Percentiles rank a stretch among this genome's conserved stretches.
Conservation (phyloP, 176 grass and related monocot species). For the Elymus sibiricus region DNA sequence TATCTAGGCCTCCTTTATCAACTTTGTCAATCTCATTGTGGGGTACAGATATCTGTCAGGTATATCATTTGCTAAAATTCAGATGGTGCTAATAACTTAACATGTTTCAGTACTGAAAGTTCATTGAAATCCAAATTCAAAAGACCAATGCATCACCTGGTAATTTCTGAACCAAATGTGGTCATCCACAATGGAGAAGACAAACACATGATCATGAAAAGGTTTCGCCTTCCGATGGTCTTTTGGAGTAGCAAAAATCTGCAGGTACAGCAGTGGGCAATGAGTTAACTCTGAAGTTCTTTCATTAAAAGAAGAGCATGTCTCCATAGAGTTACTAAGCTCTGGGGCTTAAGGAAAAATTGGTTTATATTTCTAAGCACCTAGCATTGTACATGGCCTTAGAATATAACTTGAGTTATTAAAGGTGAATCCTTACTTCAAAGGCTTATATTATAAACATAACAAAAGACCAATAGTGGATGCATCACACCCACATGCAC, state of each 20-base stretch:
- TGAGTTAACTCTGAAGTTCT: not conserved
- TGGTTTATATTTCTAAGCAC: no score
- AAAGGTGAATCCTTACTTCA: not conserved
- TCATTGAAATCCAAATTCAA: constrained; percentile 6
- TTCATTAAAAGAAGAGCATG: not conserved
- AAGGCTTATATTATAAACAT: not conserved
- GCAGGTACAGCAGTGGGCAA: not conserved
- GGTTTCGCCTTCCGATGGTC: constrained; percentile 81
- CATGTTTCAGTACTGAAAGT: not conserved
- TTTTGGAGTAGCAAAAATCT: constrained; percentile 91
- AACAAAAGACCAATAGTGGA: not conserved
- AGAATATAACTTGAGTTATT: not conserved
- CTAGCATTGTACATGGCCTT: no score
- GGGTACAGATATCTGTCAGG: constrained; percentile 72
- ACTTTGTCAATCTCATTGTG: constrained; percentile 95
- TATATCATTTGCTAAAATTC: not conserved
- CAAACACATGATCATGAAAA: constrained; percentile 91
- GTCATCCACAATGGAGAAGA: constrained; percentile 87
- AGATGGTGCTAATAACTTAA: not conserved
- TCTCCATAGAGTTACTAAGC: not conserved
- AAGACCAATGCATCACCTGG: constrained; percentile 47
- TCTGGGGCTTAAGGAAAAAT: no score
- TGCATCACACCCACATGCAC: not conserved
- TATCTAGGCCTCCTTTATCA: constrained; percentile 87
- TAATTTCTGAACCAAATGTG: constrained; percentile 99